phyloP scores from a whole-genome alignment of 73 alveolate genomes.

The Breviolum minutum region DNA sequence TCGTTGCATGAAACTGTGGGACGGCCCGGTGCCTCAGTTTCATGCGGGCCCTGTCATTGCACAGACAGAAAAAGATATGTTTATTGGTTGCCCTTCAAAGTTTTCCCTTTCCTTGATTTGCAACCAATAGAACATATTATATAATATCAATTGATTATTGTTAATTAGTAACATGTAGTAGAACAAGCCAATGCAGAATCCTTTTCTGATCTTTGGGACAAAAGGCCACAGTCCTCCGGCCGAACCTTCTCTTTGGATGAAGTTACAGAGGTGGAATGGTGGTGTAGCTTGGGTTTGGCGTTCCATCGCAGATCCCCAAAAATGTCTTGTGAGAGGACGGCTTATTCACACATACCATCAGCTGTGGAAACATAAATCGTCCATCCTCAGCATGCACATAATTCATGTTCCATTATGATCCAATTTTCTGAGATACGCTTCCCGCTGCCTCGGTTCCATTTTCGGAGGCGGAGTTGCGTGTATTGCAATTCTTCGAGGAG shows the following conservation, averaged over 20 bases:
- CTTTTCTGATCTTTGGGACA: not conserved
- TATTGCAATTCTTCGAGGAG: conserved; percentile 60
- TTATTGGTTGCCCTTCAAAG: no score
- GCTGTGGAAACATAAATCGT: no score
- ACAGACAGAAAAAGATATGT: not conserved
- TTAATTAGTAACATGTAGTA: no score
- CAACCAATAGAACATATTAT: no score
- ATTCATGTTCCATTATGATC: no score
- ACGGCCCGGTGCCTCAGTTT: not conserved
- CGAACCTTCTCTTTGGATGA: conserved; percentile 39
- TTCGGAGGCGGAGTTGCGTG: conserved; percentile 41
- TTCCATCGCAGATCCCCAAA: not conserved
- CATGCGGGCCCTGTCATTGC: not conserved
- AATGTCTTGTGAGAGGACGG: no score
- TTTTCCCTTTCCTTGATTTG: not conserved
- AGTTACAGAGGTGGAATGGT: conserved; percentile 9
- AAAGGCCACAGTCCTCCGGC: conserved; percentile 21
- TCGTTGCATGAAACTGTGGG: conserved; percentile 42
- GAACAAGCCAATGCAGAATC: no score
- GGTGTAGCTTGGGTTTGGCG: not conserved
- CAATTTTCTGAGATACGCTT: no score
- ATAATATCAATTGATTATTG: no score
- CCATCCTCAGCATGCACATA: no score
- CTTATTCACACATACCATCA: no score
- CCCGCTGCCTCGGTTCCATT: no score